phyloP scores from a whole-genome alignment of 352 stramenopile genomes.

The Pythium plurisporium region DNA sequence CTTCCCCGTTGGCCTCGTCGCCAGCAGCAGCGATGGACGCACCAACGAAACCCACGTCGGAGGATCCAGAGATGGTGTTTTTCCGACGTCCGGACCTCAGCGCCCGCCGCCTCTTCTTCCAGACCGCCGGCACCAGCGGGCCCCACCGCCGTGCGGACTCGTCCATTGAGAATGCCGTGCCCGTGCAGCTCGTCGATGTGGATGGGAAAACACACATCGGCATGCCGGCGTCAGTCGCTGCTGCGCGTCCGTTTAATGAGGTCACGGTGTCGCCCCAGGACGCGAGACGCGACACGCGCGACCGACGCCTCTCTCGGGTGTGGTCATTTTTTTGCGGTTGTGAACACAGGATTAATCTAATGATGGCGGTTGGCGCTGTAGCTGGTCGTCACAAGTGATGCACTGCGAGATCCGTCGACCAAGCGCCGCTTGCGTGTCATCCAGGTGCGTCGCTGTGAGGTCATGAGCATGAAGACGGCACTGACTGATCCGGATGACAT shows the following conservation, averaged over 20 bases:
- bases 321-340: background rate
- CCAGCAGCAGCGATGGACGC: background rate
- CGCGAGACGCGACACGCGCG: background rate
- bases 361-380: background rate
- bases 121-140: slow-evolving; percentile 16
- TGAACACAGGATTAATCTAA: background rate
- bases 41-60: background rate
- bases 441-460: slow-evolving; percentile 23
- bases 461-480: too few relatives aligned
- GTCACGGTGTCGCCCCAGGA: slow-evolving; percentile 1
- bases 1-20: background rate
- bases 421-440: slow-evolving; percentile 32
- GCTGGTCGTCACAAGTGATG: slow-evolving; percentile 43
- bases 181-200: slow-evolving; percentile 46
- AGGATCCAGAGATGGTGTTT: slow-evolving; percentile 16
- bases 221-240: slow-evolving; percentile 13
- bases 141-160: background rate
- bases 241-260: slow-evolving; percentile 6
- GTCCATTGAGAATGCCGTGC: slow-evolving; percentile 2
- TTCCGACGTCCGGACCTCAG: slow-evolving; percentile 31
- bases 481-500: too few relatives aligned
- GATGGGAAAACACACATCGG: slow-evolving; percentile 44
- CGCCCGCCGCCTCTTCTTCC: slow-evolving; percentile 37
- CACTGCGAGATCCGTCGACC: slow-evolving; percentile 27
- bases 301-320: slow-evolving; percentile 24